A percentile compares a stretch with the other conserved stretches of the same genome.
phyloP scores from a whole-genome alignment of 371 early-diverging fungal species.

The Mortierella sp. region DNA sequence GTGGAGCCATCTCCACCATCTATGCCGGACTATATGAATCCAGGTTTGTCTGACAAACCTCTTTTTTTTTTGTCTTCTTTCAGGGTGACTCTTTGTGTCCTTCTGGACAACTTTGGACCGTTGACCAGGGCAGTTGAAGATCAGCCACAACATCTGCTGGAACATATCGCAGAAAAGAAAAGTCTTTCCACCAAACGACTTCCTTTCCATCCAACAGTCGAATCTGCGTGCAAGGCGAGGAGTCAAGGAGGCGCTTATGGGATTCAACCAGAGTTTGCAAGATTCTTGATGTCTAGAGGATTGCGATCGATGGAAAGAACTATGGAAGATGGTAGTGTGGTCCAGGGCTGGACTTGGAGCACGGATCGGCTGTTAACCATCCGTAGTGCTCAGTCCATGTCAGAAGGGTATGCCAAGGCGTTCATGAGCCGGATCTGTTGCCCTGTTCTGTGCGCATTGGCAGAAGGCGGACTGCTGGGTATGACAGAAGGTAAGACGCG shows the following conservation, averaged over 20 bases:
- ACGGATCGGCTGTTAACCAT: constrained; percentile 36
- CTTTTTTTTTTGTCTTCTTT: too few species aligned
- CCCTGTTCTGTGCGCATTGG: constrained; percentile 31
- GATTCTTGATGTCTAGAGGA: constrained; percentile 21
- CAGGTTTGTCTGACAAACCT: too few species aligned
- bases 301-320: constrained; percentile 14
- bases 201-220: constrained; percentile 38
- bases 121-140: constrained; percentile 36
- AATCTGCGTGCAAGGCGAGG: constrained; percentile 34
- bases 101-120: constrained; percentile 50
- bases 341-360: constrained; percentile 49
- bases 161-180: constrained; percentile 38
- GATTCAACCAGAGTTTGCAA: constrained; percentile 27
- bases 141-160: constrained; percentile 40
- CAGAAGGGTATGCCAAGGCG: constrained; percentile 28
- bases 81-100: constrained; percentile 28
- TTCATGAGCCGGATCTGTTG: constrained; percentile 41
- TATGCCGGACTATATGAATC: constrained; percentile 36
- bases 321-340: constrained; percentile 11
- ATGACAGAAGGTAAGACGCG: constrained; percentile 14
- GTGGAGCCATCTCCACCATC: constrained; percentile 37
- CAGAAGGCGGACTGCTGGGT: constrained; percentile 13
- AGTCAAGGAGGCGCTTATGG: constrained; percentile 27
- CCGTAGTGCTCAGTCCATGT: constrained; percentile 33
- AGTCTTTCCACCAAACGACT: constrained; percentile 21